Conservation (phyloP, 306 rosid species). For the Purshia tridentata region DNA sequence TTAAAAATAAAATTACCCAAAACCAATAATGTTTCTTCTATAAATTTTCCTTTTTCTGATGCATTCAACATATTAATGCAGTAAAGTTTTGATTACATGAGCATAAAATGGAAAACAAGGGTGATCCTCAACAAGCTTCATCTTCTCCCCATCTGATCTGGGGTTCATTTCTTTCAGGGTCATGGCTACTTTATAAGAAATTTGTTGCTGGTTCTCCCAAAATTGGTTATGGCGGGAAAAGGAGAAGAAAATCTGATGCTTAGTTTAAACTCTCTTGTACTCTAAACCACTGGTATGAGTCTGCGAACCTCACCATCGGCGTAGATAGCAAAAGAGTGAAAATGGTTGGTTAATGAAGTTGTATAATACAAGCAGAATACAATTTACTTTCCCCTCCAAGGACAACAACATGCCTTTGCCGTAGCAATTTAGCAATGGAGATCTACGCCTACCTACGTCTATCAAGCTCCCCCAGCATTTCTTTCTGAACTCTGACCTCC, state of each 20-base stretch:
- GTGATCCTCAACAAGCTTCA: neutral
- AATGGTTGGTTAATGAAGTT: constrained; percentile 23
- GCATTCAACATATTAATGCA: neutral
- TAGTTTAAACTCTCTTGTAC: constrained; percentile 6
- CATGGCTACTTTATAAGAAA: constrained; percentile 1
- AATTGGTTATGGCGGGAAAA: neutral
- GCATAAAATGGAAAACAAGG: neutral
- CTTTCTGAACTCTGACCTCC: constrained; percentile 33
- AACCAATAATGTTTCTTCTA: neutral
- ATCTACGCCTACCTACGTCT: constrained; percentile 20
- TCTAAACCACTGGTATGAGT: constrained; percentile 20
- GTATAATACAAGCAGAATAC: constrained; percentile 17
- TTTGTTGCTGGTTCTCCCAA: constrained; percentile 4
- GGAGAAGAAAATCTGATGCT: constrained; percentile 1
- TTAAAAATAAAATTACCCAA: neutral
- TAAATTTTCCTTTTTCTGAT: neutral
- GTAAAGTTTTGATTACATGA: neutral
- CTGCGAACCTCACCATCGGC: constrained; percentile 20
- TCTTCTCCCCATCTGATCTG: constrained; percentile 1
- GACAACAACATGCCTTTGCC: constrained; percentile 26
- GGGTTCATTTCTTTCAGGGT: neutral
- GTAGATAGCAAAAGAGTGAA: constrained; percentile 20
- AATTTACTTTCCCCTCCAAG: constrained; percentile 23
- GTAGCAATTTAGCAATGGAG: constrained; percentile 17
- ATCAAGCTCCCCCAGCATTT: constrained; percentile 29